These are phyloP conservation scores for Neurospora discreta DNA, from an alignment of 495 filamentous ascomycete genomes.

Conservation along the genomic window DNA sequence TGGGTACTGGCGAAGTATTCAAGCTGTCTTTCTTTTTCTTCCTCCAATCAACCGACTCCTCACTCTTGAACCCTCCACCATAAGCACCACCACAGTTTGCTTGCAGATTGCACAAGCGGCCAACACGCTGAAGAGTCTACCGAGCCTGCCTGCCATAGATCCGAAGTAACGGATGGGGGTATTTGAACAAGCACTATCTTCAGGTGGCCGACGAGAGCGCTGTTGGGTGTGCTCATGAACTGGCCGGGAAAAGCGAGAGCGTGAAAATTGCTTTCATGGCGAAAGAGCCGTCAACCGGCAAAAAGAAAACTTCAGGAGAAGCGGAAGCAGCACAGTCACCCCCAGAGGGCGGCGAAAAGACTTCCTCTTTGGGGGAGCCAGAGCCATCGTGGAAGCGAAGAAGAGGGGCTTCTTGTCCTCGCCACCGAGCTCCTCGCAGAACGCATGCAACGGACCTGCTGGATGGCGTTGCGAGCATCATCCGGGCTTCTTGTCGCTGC, in stretches of 20 bases:
- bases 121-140: constrained; percentile 35
- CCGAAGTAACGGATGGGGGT: constrained; percentile 7
- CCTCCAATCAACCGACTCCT: too few species aligned
- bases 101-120: too few species aligned
- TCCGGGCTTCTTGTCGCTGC: neutral
- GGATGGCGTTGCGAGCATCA: neutral
- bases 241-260: neutral
- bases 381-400: constrained; percentile 96
- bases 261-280: neutral
- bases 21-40: too few species aligned
- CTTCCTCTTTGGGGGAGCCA: constrained; percentile 39
- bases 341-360: neutral
- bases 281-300: neutral
- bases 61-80: too few species aligned
- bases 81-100: too few species aligned
- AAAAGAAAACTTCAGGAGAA: too few species aligned
- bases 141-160: constrained; percentile 13
- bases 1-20: too few species aligned
- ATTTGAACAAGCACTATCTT: neutral
- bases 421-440: constrained; percentile 23
- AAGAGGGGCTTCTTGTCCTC: constrained; percentile 76
- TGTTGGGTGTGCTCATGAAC: neutral
- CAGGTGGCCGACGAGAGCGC: neutral
- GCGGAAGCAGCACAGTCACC: too few species aligned
- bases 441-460: neutral